phyloP scores from a whole-genome alignment of 129 eudicot genomes.

The Mikania micrantha region DNA sequence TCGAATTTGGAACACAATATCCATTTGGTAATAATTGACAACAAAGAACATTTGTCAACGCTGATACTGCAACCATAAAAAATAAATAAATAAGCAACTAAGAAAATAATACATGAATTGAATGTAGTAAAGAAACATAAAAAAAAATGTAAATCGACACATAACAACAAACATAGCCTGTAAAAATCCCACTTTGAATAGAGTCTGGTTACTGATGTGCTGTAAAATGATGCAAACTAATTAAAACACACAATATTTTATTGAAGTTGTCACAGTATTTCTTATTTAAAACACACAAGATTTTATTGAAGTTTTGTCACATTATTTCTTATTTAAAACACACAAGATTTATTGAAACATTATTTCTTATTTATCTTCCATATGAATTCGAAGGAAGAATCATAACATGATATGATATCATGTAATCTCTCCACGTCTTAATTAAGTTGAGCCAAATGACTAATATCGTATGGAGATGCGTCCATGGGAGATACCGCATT shows the following conservation, averaged over 20 bases:
- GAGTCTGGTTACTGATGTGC: no score
- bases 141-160: no score
- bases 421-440: not conserved
- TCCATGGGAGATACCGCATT: slow-evolving; percentile 8
- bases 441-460: slow-evolving; percentile 18
- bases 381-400: not conserved
- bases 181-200: no score
- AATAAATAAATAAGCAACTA: not conserved
- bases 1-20: slow-evolving; percentile 18
- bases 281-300: no score
- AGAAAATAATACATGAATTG: not conserved
- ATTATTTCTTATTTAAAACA: no score
- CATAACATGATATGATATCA: not conserved
- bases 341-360: no score
- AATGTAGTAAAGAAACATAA: not conserved
- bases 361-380: not conserved
- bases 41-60: slow-evolving; percentile 18
- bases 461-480: slow-evolving; percentile 29
- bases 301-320: no score
- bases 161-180: no score
- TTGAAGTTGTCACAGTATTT: no score
- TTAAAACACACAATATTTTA: no score
- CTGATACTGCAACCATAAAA: not conserved
- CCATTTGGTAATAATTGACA: slow-evolving; percentile 22
- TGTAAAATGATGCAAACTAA: no score